Conservation (phyloP, 2,329 filamentous ascomycete species). For the Samsoniella hepiali region DNA sequence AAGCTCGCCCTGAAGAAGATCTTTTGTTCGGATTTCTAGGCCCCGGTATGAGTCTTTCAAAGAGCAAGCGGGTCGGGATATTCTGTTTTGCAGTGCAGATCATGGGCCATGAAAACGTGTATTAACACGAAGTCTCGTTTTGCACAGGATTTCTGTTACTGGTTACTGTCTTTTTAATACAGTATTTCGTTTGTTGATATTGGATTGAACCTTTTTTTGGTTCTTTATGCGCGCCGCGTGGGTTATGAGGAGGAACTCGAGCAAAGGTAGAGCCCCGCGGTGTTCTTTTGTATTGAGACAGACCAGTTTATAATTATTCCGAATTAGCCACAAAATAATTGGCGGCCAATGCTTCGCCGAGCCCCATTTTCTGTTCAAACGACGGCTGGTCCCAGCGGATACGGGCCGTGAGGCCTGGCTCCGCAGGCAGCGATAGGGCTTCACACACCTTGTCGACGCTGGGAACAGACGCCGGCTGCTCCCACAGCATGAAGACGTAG, state of each 20-base stretch:
- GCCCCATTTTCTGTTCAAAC: constrained; percentile 4
- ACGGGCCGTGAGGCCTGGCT: constrained; percentile 4
- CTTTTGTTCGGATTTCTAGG: not conserved
- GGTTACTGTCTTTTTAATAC: too few relatives aligned
- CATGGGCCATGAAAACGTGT: too few relatives aligned
- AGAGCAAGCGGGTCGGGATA: too few relatives aligned
- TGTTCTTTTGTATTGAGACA: not conserved
- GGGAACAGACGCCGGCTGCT: constrained; percentile 35
- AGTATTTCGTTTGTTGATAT: too few relatives aligned
- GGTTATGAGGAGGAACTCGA: too few relatives aligned
- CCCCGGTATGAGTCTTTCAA: too few relatives aligned
- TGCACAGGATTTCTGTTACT: not conserved
- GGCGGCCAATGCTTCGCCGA: not conserved
- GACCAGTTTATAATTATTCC: not conserved
- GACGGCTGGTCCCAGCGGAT: constrained; percentile 7
- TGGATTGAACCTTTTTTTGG: too few relatives aligned
- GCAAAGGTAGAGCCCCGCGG: not conserved
- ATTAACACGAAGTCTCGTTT: not conserved
- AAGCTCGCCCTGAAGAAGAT: not conserved
- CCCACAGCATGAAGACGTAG: constrained; percentile 48
- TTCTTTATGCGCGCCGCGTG: too few relatives aligned
- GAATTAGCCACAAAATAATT: constrained; percentile 13
- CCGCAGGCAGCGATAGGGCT: not conserved
- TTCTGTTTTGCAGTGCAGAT: not conserved
- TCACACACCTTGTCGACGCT: not conserved